Percentiles rank a stretch among this genome's conserved stretches.
These are phyloP conservation scores for Luzula sylvatica DNA, from an alignment of 176 grass and related monocot genomes.

Conservation along the genomic window DNA sequence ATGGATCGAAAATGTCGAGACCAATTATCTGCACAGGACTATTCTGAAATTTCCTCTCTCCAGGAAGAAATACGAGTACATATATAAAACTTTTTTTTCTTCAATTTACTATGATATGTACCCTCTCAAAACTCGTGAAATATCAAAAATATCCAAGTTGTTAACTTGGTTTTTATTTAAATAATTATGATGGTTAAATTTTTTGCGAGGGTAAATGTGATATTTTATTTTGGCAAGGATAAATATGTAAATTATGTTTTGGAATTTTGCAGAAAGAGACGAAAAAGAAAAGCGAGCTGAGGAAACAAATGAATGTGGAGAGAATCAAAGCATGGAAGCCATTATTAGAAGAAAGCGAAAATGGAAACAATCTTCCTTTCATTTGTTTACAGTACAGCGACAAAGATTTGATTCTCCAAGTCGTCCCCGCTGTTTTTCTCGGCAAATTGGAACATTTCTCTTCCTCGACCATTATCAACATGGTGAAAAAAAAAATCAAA, in stretches of 20 bases:
- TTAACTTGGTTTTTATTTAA: not conserved
- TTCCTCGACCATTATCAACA: slow-evolving; percentile 46
- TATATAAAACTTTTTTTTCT: not conserved
- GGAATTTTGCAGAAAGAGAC: slow-evolving; percentile 68
- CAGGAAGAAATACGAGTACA: slow-evolving; percentile 69
- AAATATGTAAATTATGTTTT: no score
- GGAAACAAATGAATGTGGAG: slow-evolving; percentile 76
- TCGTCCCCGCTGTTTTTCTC: slow-evolving; percentile 75
- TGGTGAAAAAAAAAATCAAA: no score
- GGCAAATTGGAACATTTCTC: slow-evolving; percentile 53
- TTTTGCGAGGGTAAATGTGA: slow-evolving; percentile 6
- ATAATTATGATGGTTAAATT: slow-evolving; percentile 3
- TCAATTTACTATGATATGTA: not conserved
- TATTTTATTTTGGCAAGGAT: not conserved
- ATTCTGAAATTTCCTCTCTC: slow-evolving; percentile 75
- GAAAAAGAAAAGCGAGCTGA: slow-evolving; percentile 57
- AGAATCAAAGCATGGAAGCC: slow-evolving; percentile 84
- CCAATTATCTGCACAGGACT: slow-evolving; percentile 64
- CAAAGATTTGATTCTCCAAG: slow-evolving; percentile 89
- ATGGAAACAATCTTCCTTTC: slow-evolving; percentile 77
- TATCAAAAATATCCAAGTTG: not conserved
- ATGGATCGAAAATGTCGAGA: slow-evolving; percentile 80
- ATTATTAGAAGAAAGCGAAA: slow-evolving; percentile 68
- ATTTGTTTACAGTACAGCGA: slow-evolving; percentile 95
- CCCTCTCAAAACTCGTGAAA: not conserved